phyloP scores from a whole-genome alignment of 75 land plant genomes.

The Sequoia sempervirens region DNA sequence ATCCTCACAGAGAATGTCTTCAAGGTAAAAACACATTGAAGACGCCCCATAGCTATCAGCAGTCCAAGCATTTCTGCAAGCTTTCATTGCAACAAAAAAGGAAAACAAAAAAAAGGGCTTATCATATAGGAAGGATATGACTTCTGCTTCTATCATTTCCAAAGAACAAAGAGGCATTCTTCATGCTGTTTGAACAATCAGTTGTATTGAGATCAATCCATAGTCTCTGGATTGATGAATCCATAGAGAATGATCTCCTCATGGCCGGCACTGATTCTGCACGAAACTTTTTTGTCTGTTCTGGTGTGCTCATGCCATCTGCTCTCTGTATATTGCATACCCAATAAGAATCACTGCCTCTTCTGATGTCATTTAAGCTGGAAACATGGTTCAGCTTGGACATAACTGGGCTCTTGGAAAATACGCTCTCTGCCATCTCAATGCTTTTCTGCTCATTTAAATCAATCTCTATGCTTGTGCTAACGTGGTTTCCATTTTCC shows the following conservation, averaged over 20 bases:
- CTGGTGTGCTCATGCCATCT: neutral
- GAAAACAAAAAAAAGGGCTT: neutral
- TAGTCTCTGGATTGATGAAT: neutral
- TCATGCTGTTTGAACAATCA: slow-evolving; percentile 2
- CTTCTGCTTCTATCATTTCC: slow-evolving; percentile 1
- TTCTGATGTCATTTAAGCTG: neutral
- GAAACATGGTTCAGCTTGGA: neutral
- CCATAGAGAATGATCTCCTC: slow-evolving; percentile 14
- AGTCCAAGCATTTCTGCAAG: slow-evolving; percentile 3
- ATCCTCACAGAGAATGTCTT: neutral
- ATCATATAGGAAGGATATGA: slow-evolving; percentile 2
- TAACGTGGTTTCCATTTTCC: neutral
- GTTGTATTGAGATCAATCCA: neutral
- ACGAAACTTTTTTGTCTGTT: neutral
- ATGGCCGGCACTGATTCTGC: neutral
- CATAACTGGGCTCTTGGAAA: neutral
- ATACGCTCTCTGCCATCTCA: neutral
- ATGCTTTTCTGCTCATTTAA: neutral
- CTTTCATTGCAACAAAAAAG: neutral
- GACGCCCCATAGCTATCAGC: neutral
- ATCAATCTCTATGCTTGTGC: neutral
- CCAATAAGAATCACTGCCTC: neutral
- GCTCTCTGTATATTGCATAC: slow-evolving; percentile 1
- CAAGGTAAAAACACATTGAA: neutral
- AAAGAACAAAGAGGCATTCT: neutral